Evolutionary conservation across 441 rosid species (phyloP).

Genomic region (Raphanus hybrid): DNA sequence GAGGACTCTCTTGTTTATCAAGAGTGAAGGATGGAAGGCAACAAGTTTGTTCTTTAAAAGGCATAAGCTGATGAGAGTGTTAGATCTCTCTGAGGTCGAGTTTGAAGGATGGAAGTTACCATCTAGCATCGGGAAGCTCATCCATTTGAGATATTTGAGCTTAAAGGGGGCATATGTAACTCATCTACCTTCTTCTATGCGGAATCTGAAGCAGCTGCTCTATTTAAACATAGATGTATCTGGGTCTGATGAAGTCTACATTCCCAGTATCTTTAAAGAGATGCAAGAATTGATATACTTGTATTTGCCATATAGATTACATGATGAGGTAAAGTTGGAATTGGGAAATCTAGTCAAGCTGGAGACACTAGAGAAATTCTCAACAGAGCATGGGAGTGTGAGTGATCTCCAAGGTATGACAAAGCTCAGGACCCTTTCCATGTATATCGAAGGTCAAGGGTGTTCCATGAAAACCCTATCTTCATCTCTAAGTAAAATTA

Average conservation of each 20-base stretch:
- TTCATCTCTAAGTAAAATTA: neutral
- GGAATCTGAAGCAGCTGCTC: constrained; percentile 12
- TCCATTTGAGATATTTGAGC: constrained; percentile 30
- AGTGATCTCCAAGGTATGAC: neutral
- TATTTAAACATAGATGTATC: neutral
- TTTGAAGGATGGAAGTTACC: constrained; percentile 6
- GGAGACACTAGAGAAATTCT: neutral
- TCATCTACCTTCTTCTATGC: constrained; percentile 18
- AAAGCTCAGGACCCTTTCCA: neutral
- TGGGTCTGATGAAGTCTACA: no score
- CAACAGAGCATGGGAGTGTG: neutral
- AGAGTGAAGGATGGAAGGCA: fast-evolving
- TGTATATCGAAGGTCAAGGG: neutral
- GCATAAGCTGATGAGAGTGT: constrained; percentile 11
- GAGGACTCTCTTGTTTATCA: constrained; percentile 13
- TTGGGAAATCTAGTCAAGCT: constrained; percentile 3
- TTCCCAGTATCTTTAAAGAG: neutral
- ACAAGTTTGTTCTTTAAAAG: neutral
- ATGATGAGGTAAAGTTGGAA: neutral
- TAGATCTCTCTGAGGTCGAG: neutral
- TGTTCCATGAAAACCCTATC: neutral
- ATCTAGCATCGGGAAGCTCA: constrained; percentile 21
- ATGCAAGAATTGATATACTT: constrained; percentile 12
- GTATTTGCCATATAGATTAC: neutral
- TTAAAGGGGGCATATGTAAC: fast-evolving